These are phyloP conservation scores for Diversispora epigaea DNA, from an alignment of 192 early-diverging fungal genomes.

Conservation along the genomic window DNA sequence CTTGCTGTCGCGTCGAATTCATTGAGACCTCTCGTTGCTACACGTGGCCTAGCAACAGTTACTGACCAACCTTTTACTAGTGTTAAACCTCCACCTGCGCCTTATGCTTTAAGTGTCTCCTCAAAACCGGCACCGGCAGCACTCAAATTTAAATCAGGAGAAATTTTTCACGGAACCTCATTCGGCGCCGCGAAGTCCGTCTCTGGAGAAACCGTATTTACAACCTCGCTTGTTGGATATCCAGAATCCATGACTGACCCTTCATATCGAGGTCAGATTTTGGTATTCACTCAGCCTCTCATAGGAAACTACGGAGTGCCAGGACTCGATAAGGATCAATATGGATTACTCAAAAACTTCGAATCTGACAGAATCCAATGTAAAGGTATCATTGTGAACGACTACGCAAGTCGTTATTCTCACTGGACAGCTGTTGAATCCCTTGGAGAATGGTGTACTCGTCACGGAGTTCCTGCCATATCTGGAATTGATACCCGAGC, in stretches of 20 bases:
- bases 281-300: conserved; percentile 94
- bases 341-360: conserved; percentile 83
- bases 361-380: conserved; percentile 86
- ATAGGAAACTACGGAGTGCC: conserved; percentile 94
- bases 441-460: conserved; percentile 84
- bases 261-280: conserved; percentile 93
- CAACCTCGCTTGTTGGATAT: conserved; percentile 92
- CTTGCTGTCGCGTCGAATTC: background rate
- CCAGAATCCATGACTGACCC: conserved; percentile 98
- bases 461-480: conserved; percentile 82
- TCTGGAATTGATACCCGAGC: conserved; percentile 92
- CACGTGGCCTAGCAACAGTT: conserved; percentile 51
- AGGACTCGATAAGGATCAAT: conserved; percentile 65
- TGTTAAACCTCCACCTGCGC: conserved; percentile 36
- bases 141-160: conserved; percentile 77
- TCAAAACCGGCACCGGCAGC: conserved; percentile 55
- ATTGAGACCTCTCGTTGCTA: background rate
- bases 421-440: conserved; percentile 94
- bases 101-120: conserved; percentile 27
- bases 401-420: conserved; percentile 88
- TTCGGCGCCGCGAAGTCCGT: conserved; percentile 75
- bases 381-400: conserved; percentile 83
- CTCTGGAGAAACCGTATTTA: conserved; percentile 94
- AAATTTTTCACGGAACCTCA: conserved; percentile 79
- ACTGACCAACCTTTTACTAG: conserved; percentile 52